These are phyloP conservation scores for Rhizoclosmatium globosum DNA, from an alignment of 192 early-diverging fungal genomes.

Conservation along the genomic window DNA sequence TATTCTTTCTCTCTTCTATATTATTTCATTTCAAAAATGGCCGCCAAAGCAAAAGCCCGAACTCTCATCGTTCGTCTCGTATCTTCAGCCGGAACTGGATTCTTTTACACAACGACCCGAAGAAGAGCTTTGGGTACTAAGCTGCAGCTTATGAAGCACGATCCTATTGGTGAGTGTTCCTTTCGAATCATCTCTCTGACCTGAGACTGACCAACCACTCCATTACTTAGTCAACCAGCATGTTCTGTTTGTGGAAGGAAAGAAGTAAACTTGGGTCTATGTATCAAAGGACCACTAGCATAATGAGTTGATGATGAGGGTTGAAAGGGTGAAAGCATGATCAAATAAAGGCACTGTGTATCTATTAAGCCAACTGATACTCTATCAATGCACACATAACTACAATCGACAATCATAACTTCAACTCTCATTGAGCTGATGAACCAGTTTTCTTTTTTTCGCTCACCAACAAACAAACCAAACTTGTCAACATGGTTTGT, in stretches of 20 bases:
- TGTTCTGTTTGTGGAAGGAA: conserved; percentile 88
- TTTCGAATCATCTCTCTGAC: background rate
- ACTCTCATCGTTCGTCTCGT: conserved; percentile 87
- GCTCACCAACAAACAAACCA: background rate
- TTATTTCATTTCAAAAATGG: background rate
- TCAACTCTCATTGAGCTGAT: too few relatives aligned
- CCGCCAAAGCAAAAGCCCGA: conserved; percentile 51
- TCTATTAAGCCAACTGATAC: too few relatives aligned
- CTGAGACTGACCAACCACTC: background rate
- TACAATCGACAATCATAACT: too few relatives aligned
- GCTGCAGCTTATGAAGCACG: conserved; percentile 91
- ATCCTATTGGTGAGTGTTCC: conserved; percentile 76
- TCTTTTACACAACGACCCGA: conserved; percentile 84
- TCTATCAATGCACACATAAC: too few relatives aligned
- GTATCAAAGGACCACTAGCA: background rate
- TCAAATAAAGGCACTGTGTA: too few relatives aligned
- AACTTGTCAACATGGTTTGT: background rate
- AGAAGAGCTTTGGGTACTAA: conserved; percentile 82
- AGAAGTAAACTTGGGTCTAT: conserved; percentile 63
- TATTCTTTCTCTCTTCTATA: too few relatives aligned
- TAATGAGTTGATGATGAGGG: too few relatives aligned
- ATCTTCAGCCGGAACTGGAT: conserved; percentile 88
- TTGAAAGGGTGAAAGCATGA: too few relatives aligned
- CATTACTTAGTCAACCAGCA: conserved; percentile 75
- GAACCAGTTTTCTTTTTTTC: background rate